Percentiles rank a stretch among this genome's conserved stretches.
Evolutionary conservation across 176 grass and related monocot species (phyloP).

Genomic region (Cenchrus purpureus): DNA sequence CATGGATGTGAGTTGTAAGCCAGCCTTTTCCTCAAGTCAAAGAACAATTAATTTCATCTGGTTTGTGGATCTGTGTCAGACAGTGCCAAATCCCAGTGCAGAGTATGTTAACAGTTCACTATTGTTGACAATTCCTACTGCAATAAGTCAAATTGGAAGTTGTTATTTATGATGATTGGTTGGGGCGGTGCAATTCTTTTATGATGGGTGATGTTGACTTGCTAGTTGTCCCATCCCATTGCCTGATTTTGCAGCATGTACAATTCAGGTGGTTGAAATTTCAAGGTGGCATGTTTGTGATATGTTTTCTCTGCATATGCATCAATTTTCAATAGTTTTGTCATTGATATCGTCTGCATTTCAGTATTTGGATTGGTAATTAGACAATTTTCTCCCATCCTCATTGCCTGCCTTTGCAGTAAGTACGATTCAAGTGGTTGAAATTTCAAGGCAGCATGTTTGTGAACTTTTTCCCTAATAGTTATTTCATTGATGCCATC

Average conservation of each 20-base stretch:
- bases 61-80: conserved; percentile 39
- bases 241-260: conserved; percentile 36
- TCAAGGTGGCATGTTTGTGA: conserved; percentile 25
- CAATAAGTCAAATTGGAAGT: conserved; percentile 43
- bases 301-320: not conserved
- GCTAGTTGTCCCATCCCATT: conserved; percentile 28
- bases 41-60: conserved; percentile 38
- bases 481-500: conserved; percentile 27
- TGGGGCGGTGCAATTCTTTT: conserved; percentile 47
- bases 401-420: conserved; percentile 31
- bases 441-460: conserved; percentile 25
- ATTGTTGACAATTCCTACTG: conserved; percentile 52
- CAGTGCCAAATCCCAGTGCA: conserved; percentile 14
- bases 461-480: not conserved
- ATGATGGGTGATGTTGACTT: conserved; percentile 61
- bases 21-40: conserved; percentile 43
- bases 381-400: conserved; percentile 21
- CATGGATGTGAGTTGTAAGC: conserved; percentile 17
- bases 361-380: conserved; percentile 13
- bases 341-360: conserved; percentile 38
- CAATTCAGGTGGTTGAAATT: conserved; percentile 36
- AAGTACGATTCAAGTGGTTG: conserved; percentile 38
- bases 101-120: conserved; percentile 50
- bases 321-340: conserved; percentile 31
- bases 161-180: conserved; percentile 51